Percentiles rank a stretch among this genome's conserved stretches.
phyloP scores from a whole-genome alignment of 306 rosid species.

The Rubus parviflorus region DNA sequence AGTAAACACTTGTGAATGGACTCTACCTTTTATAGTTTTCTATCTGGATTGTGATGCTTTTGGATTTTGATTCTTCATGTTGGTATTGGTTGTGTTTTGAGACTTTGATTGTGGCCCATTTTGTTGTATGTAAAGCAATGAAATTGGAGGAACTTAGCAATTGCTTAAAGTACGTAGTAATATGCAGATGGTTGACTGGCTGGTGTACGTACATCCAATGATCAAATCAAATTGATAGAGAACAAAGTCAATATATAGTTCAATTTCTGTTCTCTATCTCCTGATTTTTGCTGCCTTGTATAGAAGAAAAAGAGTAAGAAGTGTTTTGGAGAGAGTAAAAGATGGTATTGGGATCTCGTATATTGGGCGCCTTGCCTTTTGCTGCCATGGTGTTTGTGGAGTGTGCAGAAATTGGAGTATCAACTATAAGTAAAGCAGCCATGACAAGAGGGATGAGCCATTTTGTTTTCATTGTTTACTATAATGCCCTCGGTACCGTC shows the following conservation, averaged over 20 bases:
- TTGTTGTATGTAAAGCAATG: neutral
- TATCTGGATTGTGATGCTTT: neutral
- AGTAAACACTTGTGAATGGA: neutral
- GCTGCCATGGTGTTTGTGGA: slow-evolving; percentile 40
- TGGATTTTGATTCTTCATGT: neutral
- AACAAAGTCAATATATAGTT: neutral
- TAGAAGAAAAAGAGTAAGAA: neutral
- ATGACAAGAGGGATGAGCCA: slow-evolving; percentile 39
- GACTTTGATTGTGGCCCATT: neutral
- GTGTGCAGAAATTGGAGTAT: slow-evolving; percentile 26
- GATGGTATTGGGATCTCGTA: slow-evolving; percentile 2
- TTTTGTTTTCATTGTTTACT: slow-evolving; percentile 38
- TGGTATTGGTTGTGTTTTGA: neutral
- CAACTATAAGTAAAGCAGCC: slow-evolving; percentile 43
- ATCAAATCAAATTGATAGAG: neutral
- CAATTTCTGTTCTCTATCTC: neutral
- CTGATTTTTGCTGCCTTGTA: neutral
- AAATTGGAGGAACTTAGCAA: neutral
- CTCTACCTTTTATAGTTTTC: neutral
- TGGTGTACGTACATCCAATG: neutral
- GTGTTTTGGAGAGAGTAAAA: neutral
- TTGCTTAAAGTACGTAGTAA: neutral
- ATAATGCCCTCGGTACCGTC: slow-evolving; percentile 37
- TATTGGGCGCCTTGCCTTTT: slow-evolving; percentile 22
- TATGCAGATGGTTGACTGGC: neutral